Evolutionary conservation across 495 filamentous ascomycete species (phyloP).

Genomic region (Trichoderma reesei): DNA sequence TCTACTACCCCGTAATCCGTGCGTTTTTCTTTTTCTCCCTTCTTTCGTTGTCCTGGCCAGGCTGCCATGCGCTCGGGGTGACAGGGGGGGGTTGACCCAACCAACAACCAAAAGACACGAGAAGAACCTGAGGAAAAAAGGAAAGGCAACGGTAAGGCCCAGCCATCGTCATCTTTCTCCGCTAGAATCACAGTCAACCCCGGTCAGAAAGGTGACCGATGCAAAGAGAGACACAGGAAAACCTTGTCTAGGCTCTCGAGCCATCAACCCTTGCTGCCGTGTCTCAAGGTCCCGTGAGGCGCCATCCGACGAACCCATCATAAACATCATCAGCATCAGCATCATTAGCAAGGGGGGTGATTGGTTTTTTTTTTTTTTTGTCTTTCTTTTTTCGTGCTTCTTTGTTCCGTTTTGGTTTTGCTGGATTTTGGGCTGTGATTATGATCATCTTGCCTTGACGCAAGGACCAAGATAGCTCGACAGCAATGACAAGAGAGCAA

Average conservation of each 20-base stretch:
- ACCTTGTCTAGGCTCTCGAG: too few species aligned
- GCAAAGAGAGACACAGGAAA: not conserved
- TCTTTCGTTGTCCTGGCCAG: too few species aligned
- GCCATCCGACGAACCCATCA: not conserved
- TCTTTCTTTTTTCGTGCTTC: not conserved
- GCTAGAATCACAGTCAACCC: not conserved
- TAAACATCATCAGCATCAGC: too few species aligned
- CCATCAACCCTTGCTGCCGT: not conserved
- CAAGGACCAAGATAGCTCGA: not conserved
- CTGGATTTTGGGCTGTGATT: not conserved
- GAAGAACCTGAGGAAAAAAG: not conserved
- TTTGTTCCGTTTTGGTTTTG: not conserved
- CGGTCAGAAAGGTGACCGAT: not conserved
- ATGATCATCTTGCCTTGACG: not conserved
- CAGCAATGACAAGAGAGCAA: not conserved
- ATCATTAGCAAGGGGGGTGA: too few species aligned
- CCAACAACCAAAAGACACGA: not conserved
- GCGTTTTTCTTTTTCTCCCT: not conserved
- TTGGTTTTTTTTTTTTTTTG: not conserved
- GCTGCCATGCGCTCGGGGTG: not conserved
- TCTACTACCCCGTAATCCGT: not conserved
- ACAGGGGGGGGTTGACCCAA: not conserved
- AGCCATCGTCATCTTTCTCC: not conserved
- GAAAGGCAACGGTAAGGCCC: too few species aligned
- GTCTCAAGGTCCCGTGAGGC: constrained; percentile 2